These are phyloP conservation scores for Lagerstroemia speciosa DNA, from an alignment of 345 rosid genomes.

Conservation along the genomic window DNA sequence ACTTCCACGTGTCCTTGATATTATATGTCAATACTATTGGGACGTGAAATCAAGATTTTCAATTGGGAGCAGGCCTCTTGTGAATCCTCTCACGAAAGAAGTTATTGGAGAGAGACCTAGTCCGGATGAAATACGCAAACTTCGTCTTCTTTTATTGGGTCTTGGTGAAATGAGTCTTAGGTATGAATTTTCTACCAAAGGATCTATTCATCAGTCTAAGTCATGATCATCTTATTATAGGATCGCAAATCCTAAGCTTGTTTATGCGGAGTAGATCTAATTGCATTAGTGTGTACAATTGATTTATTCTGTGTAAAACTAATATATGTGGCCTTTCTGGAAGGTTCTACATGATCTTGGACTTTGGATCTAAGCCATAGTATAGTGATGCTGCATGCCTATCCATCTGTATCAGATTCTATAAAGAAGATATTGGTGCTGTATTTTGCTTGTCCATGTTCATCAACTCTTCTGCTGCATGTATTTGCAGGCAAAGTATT, in stretches of 20 bases:
- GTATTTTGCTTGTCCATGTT: neutral
- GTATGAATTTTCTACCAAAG: conserved; percentile 23
- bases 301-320: neutral
- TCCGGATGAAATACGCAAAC: conserved; percentile 75
- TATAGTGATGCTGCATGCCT: neutral
- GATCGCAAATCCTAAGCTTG: neutral
- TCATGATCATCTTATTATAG: neutral
- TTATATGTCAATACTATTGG: conserved; percentile 76
- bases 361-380: neutral
- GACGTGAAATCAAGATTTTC: conserved; percentile 58
- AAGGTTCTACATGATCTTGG: neutral
- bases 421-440: neutral
- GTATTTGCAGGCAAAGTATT: conserved; percentile 62
- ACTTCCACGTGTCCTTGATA: conserved; percentile 72
- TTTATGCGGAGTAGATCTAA: neutral
- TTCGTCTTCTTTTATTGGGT: conserved; percentile 88
- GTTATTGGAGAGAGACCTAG: conserved; percentile 68
- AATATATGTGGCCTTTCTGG: neutral
- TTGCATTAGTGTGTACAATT: neutral
- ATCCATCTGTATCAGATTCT: neutral
- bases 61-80: conserved; percentile 69
- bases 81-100: conserved; percentile 52
- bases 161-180: conserved; percentile 97
- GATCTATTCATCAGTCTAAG: neutral
- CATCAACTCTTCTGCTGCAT: conserved; percentile 1